phyloP scores from a whole-genome alignment of 495 filamentous ascomycete species.

The Chaetomidium leptoderma region DNA sequence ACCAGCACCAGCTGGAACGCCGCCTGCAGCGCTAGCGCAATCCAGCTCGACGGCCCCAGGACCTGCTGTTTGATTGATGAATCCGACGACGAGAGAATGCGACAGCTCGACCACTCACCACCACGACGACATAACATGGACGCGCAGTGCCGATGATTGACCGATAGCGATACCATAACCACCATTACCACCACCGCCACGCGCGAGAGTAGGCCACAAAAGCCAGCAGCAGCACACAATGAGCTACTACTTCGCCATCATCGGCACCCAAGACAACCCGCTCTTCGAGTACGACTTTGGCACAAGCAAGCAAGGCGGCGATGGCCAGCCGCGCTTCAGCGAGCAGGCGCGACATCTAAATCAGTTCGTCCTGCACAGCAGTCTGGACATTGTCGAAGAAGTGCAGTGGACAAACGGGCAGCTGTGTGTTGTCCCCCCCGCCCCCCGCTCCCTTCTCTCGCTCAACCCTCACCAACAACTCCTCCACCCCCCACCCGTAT shows the following conservation, averaged over 20 bases:
- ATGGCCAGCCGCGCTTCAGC: slow-evolving; percentile 81
- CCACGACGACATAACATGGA: not conserved
- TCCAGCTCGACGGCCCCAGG: not conserved
- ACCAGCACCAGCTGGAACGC: slow-evolving; percentile 14
- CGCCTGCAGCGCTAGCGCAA: slow-evolving; percentile 16
- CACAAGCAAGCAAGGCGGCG: slow-evolving; percentile 87
- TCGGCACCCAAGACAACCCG: slow-evolving; percentile 89
- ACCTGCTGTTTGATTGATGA: not conserved
- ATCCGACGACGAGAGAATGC: slow-evolving; percentile 1
- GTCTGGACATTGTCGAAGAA: slow-evolving; percentile 91
- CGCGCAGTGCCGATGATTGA: slow-evolving; percentile 27
- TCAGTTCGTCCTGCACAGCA: slow-evolving; percentile 92
- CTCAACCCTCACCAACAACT: not conserved
- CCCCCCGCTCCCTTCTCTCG: not conserved
- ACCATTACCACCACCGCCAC: slow-evolving; percentile 1
- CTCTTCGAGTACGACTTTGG: slow-evolving; percentile 96
- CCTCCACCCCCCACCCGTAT: not conserved
- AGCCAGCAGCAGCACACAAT: slow-evolving; percentile 41
- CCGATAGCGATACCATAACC: slow-evolving; percentile 18
- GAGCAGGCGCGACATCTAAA: slow-evolving; percentile 88
- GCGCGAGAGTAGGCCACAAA: not conserved
- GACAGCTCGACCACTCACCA: not conserved
- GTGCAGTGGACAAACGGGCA: slow-evolving; percentile 80
- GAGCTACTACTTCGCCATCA: slow-evolving; percentile 96
- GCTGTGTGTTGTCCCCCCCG: slow-evolving; percentile 53